Base-by-base conservation (phyloP, 1,284 basidiomycete species). In the Trametes pubescens region DNA sequence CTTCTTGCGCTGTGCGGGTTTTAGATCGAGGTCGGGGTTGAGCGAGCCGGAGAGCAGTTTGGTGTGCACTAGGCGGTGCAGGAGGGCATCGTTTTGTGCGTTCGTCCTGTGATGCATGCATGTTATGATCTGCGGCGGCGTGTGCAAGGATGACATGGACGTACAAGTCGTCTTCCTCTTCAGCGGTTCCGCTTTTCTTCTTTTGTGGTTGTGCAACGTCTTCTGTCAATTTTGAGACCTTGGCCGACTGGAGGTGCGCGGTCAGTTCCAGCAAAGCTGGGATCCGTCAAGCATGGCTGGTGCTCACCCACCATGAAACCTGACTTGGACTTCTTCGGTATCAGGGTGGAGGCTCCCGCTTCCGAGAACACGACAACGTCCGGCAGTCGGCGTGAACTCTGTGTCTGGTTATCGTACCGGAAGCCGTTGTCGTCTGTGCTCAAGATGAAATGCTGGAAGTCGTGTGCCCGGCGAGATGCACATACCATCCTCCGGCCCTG, bases 41-140 rank as follows among this genome's bases (percentile, higher is more conserved):
- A 89, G 74, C 10, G 90, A 91, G 8, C 89, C 90, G 14, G 92
- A 90, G 4, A 94, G 79, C 6, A 94, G 77, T 69, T 88, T 83
- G 0, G 92, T 93, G 72, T 94, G 92, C 10, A 94, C 83, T 11
- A 94, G 80, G 55, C 85, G 87, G 74, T 93, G 90, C 7, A 94
- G 81, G 29, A 90, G 75, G 0, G 85, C 87, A 71, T 94, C 92
- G 59, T 94, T 93, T 68, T 91, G 86, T 14, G 79, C 74, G 73
- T 92, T 91, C 21, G 88, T 85, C 51, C 92, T 93, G 59, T n/a
- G 38, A 14, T 22, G 35, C 6, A 55, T 37, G 18, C 55, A 56
- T n/a, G 69, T 52, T 22, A 29, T 22, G 14, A 35, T 21, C 18
- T 32, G 26, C 66, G 43, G 59, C 21, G 44, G 22, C 9, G 55